These are phyloP conservation scores for Tetrapisispora iriomotensis DNA, from an alignment of 805 yeast species.

Conservation along the genomic window DNA sequence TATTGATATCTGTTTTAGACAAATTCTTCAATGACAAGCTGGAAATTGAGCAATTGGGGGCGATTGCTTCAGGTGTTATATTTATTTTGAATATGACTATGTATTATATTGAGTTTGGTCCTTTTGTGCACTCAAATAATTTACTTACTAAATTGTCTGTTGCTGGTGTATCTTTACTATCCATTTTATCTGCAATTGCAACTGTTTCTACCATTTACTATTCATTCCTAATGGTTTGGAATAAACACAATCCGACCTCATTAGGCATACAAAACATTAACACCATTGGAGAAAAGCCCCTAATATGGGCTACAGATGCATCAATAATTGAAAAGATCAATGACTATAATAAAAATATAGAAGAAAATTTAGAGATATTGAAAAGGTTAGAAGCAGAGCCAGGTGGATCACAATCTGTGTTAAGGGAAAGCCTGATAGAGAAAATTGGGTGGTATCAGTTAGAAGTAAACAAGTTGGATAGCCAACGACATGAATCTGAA, in stretches of 20 bases:
- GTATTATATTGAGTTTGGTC: conserved; percentile 19
- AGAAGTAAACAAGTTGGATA: conserved; percentile 17
- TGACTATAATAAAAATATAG: conserved; percentile 14
- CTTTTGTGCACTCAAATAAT: conserved; percentile 21
- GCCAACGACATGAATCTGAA: conserved; percentile 10
- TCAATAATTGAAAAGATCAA: conserved; percentile 11
- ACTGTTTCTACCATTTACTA: conserved; percentile 27
- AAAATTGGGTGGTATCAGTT: conserved; percentile 21
- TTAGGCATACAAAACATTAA: conserved; percentile 5
- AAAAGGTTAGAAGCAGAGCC: conserved; percentile 11
- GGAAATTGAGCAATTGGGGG: conserved; percentile 15
- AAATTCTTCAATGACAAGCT: conserved; percentile 25
- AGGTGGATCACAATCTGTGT: conserved; percentile 6
- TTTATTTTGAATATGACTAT: conserved; percentile 7
- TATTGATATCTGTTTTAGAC: conserved; percentile 19
- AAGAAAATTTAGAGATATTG: conserved; percentile 12
- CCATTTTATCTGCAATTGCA: conserved; percentile 26
- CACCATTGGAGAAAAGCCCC: conserved; percentile 8
- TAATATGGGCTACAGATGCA: conserved; percentile 20
- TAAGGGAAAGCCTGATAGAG: conserved; percentile 17
- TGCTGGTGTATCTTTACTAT: conserved; percentile 27
- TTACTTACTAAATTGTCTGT: conserved; percentile 27
- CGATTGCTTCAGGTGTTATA: conserved; percentile 11
- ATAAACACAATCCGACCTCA: conserved; percentile 2
- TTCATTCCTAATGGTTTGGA: conserved; percentile 13